Percentiles rank a stretch among this genome's conserved stretches.
These are phyloP conservation scores for Penicillium flavigenum DNA, from an alignment of 495 filamentous ascomycete genomes.

Conservation along the genomic window DNA sequence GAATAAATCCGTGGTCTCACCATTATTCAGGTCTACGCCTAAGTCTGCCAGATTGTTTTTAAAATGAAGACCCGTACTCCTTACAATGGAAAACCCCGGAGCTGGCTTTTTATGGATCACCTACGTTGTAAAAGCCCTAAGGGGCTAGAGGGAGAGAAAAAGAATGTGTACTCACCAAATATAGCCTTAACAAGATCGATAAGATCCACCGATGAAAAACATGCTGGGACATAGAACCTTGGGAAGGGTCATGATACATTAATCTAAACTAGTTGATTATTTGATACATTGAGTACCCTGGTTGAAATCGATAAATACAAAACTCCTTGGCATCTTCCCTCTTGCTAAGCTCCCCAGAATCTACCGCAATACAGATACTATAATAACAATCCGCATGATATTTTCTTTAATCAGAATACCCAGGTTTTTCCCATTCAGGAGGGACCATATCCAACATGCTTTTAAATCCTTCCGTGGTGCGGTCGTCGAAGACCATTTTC, in stretches of 20 bases:
- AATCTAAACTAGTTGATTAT: background rate
- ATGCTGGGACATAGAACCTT: too few relatives aligned
- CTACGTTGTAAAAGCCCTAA: too few relatives aligned
- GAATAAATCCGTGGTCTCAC: background rate
- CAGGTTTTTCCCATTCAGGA: background rate
- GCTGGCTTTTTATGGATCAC: too few relatives aligned
- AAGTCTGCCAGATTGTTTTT: too few relatives aligned
- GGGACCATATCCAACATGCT: background rate
- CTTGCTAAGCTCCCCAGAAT: background rate
- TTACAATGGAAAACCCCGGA: too few relatives aligned
- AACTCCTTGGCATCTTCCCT: background rate
- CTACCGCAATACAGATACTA: background rate
- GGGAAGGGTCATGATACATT: background rate
- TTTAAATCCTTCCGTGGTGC: background rate
- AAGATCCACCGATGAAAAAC: too few relatives aligned
- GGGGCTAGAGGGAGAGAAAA: too few relatives aligned
- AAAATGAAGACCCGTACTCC: too few relatives aligned
- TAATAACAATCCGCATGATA: background rate
- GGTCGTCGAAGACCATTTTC: background rate
- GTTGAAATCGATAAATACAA: background rate
- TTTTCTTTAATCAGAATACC: constrained; percentile 17
- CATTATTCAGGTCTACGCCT: background rate
- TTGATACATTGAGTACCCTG: background rate
- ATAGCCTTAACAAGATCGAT: too few relatives aligned
- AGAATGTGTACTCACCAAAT: too few relatives aligned